These are phyloP conservation scores for Lasiodiplodia citricola DNA, from an alignment of 2,329 filamentous ascomycete species.

Conservation along the genomic window DNA sequence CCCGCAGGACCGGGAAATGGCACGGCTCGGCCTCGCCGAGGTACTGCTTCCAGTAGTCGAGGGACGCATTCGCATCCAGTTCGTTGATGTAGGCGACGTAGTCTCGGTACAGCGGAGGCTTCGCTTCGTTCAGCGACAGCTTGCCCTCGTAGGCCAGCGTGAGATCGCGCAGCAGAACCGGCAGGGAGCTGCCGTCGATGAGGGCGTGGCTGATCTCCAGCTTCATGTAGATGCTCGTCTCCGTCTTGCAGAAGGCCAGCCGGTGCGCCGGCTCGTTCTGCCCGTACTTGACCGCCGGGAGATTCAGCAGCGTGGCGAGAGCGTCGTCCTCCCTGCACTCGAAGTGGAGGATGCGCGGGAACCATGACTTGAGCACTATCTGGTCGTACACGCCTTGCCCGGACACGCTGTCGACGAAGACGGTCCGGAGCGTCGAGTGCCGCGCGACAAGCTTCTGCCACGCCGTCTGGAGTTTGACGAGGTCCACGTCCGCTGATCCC, in stretches of 20 bases:
- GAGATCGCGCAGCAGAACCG: constrained; percentile 55
- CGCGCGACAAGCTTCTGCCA: constrained; percentile 44
- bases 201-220: constrained; percentile 59
- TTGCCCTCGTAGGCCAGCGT: constrained; percentile 52
- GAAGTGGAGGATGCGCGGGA: constrained; percentile 17
- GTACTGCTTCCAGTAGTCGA: constrained; percentile 47
- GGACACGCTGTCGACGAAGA: constrained; percentile 41
- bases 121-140: constrained; percentile 39
- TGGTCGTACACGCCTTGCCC: constrained; percentile 41
- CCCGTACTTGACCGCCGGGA: constrained; percentile 31
- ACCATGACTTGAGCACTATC: constrained; percentile 31
- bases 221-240: constrained; percentile 30
- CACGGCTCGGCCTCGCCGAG: constrained; percentile 47
- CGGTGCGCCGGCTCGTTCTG: constrained; percentile 48
- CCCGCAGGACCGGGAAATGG: constrained; percentile 42
- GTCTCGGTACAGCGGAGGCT: constrained; percentile 43
- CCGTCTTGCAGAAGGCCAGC: background rate
- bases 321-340: constrained; percentile 25
- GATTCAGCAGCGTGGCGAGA: constrained; percentile 31
- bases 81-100: constrained; percentile 43
- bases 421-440: constrained; percentile 39
- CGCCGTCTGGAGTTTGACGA: constrained; percentile 37
- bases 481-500: constrained; percentile 30
- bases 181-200: constrained; percentile 58
- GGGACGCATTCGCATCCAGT: constrained; percentile 16